Evolutionary conservation across 306 rosid genomes (phyloP).

Genomic region (Quercus wislizeni): DNA sequence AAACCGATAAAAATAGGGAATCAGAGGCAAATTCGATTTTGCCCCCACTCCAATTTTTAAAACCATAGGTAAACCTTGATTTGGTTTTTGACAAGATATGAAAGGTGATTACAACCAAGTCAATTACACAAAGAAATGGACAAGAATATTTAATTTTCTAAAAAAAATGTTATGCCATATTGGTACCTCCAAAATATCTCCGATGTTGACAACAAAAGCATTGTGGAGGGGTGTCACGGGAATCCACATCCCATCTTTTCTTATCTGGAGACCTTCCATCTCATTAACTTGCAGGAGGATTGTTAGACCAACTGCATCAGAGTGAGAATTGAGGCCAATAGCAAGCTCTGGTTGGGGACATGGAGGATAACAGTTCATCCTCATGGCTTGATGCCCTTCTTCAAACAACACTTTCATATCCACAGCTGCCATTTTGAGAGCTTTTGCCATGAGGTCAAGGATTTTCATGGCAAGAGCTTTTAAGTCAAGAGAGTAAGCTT

Average conservation of each 20-base stretch:
- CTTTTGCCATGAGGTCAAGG: slow-evolving; percentile 13
- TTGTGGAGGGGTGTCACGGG: slow-evolving; percentile 23
- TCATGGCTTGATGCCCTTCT: slow-evolving; percentile 21
- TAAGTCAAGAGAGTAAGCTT: slow-evolving; percentile 20
- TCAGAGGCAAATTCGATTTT: no score
- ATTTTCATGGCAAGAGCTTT: slow-evolving; percentile 11
- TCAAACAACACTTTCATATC: slow-evolving; percentile 25
- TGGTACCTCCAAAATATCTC: slow-evolving; percentile 38
- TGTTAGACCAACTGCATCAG: slow-evolving; percentile 27
- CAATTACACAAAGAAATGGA: no score
- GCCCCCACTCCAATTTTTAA: no score
- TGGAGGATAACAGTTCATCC: slow-evolving; percentile 44
- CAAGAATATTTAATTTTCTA: no score
- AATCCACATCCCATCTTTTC: slow-evolving; percentile 31
- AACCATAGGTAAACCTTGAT: no score
- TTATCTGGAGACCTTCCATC: slow-evolving; percentile 32
- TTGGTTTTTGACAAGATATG: no score
- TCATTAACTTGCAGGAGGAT: slow-evolving; percentile 37
- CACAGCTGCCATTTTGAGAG: slow-evolving; percentile 14
- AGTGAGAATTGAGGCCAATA: slow-evolving; percentile 30
- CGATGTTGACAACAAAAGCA: slow-evolving; percentile 35
- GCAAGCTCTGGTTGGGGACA: slow-evolving; percentile 38
- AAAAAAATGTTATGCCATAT: neutral
- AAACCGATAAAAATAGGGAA: no score
- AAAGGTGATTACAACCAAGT: no score